Conservation (phyloP, 2,329 filamentous ascomycete species). For the Ophiocordyceps camponoti-saundersi region DNA sequence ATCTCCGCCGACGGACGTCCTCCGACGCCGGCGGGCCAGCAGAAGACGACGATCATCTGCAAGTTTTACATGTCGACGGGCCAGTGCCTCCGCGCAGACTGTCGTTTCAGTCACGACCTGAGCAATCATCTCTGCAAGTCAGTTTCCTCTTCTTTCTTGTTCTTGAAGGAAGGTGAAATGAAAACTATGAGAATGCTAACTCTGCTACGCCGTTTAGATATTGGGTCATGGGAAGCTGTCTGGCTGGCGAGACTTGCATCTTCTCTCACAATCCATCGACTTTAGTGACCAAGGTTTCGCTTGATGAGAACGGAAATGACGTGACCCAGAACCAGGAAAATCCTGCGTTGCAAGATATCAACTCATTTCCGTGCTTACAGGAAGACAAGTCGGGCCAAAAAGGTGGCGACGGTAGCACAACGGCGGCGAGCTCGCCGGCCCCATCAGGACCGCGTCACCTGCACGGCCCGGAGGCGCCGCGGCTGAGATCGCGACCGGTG, state of each 20-base stretch:
- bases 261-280: constrained; percentile 93
- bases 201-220: constrained; percentile 39
- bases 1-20: constrained; percentile 63
- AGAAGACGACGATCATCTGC: constrained; percentile 80
- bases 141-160: constrained; percentile 21
- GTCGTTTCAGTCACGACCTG: constrained; percentile 90
- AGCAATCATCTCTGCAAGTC: constrained; percentile 97
- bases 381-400: constrained; percentile 41
- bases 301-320: constrained; percentile 52
- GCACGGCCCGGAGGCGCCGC: constrained; percentile 43
- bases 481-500: constrained; percentile 64
- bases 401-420: constrained; percentile 30
- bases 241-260: constrained; percentile 84
- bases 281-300: constrained; percentile 62
- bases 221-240: constrained; percentile 89
- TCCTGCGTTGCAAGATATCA: constrained; percentile 69
- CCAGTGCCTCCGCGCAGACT: constrained; percentile 90
- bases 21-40: constrained; percentile 56
- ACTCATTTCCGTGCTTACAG: constrained; percentile 66
- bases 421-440: constrained; percentile 40
- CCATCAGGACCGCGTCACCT: constrained; percentile 54
- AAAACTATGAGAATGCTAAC: not conserved
- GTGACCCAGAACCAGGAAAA: constrained; percentile 45
- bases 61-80: constrained; percentile 94
- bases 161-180: not conserved